A percentile compares a stretch with the other conserved stretches of the same genome.
phyloP scores from a whole-genome alignment of 1,139 yeast genomes.

The Magnusiomyces magnusii region DNA sequence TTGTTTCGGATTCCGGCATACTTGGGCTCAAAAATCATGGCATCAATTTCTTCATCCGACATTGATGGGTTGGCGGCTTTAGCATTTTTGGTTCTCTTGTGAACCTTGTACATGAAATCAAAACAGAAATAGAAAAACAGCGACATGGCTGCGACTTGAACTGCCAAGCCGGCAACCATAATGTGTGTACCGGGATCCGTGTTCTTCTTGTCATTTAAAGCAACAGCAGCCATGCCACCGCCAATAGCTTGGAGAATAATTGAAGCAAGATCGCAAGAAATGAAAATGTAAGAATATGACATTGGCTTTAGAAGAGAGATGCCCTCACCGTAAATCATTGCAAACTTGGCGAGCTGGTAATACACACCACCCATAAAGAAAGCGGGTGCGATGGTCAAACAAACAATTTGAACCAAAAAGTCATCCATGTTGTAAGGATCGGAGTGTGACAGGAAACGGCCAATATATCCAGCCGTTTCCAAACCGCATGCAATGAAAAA shows the following conservation, averaged over 20 bases:
- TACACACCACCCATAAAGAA: conserved; percentile 87
- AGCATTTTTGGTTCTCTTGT: conserved; percentile 26
- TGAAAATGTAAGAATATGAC: conserved; percentile 64
- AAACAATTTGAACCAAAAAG: conserved; percentile 58
- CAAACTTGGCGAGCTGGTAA: conserved; percentile 64
- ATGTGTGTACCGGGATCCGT: conserved; percentile 56
- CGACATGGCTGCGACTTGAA: conserved; percentile 71
- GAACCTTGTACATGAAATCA: conserved; percentile 45
- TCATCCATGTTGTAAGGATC: conserved; percentile 36
- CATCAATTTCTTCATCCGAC: background rate
- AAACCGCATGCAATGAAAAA: conserved; percentile 54
- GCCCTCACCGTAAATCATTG: conserved; percentile 58
- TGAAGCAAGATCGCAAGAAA: conserved; percentile 59
- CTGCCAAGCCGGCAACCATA: conserved; percentile 75
- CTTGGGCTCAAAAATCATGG: conserved; percentile 33
- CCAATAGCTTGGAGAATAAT: conserved; percentile 75
- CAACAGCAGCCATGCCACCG: conserved; percentile 66
- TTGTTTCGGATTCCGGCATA: conserved; percentile 38
- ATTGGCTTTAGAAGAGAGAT: conserved; percentile 63
- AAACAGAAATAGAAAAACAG: conserved; percentile 52
- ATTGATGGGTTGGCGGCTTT: background rate
- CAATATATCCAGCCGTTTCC: conserved; percentile 67
- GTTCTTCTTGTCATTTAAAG: conserved; percentile 35
- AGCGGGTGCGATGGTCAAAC: conserved; percentile 78
- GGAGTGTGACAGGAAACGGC: conserved; percentile 45